A percentile compares a stretch with the other conserved stretches of the same genome.
phyloP scores from a whole-genome alignment of 2,329 filamentous ascomycete genomes.

The Pseudogymnoascus sp. region DNA sequence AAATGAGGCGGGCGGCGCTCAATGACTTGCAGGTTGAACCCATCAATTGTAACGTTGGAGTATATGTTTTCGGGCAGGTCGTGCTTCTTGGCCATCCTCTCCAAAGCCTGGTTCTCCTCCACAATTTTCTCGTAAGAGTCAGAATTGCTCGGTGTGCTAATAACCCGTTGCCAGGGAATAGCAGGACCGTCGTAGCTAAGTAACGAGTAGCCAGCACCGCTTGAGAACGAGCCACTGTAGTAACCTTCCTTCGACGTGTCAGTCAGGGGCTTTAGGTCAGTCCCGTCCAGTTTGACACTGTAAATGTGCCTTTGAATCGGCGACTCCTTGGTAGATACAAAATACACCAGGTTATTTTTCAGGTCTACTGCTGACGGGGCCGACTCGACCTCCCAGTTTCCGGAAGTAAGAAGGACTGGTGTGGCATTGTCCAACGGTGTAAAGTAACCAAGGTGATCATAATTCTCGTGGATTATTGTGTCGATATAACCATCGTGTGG shows the following conservation, averaged over 20 bases:
- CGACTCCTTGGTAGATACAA: slow-evolving; percentile 76
- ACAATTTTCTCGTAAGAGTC: slow-evolving; percentile 61
- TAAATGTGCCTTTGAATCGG: slow-evolving; percentile 90
- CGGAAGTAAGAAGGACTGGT: slow-evolving; percentile 81
- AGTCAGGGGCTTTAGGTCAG: slow-evolving; percentile 64
- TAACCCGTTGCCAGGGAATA: slow-evolving; percentile 84
- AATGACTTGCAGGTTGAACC: slow-evolving; percentile 63
- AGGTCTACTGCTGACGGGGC: slow-evolving; percentile 81
- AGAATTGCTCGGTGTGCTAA: slow-evolving; percentile 68
- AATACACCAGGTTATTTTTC: slow-evolving; percentile 82
- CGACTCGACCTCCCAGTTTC: slow-evolving; percentile 84
- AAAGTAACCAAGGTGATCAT: slow-evolving; percentile 91
- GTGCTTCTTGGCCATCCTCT: slow-evolving; percentile 62
- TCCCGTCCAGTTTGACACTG: slow-evolving; percentile 69
- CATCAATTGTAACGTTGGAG: slow-evolving; percentile 77
- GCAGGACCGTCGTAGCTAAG: slow-evolving; percentile 76
- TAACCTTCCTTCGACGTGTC: slow-evolving; percentile 67
- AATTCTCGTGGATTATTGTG: slow-evolving; percentile 75
- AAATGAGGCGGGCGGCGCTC: slow-evolving; percentile 90
- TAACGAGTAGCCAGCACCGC: slow-evolving; percentile 73
- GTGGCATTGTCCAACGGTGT: slow-evolving; percentile 73
- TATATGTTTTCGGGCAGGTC: slow-evolving; percentile 80
- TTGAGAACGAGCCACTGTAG: slow-evolving; percentile 78
- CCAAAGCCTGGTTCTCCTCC: slow-evolving; percentile 69
- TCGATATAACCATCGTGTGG: slow-evolving; percentile 87